phyloP scores from a whole-genome alignment of 768 basidiomycete genomes.

The Mycena indigotica region DNA sequence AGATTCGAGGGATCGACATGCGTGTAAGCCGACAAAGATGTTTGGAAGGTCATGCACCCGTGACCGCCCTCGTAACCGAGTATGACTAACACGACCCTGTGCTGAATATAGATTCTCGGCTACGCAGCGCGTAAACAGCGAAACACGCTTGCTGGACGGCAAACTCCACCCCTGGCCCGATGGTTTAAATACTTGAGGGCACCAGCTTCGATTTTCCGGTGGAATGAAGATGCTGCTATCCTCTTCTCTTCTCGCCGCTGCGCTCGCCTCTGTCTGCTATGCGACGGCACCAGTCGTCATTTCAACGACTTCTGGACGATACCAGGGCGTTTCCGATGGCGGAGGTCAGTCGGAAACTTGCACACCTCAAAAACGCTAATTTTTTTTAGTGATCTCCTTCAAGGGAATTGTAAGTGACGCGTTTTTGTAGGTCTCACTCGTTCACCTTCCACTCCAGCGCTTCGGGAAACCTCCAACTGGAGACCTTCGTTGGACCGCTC shows the following conservation, averaged over 20 bases:
- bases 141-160: background rate
- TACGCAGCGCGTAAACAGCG: background rate
- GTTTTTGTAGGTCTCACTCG: background rate
- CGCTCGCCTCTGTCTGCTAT: background rate
- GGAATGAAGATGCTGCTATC: background rate
- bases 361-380: background rate
- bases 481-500: constrained; percentile 11
- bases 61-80: too few species aligned
- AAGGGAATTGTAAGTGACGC: constrained; percentile 9
- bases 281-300: background rate
- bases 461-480: constrained; percentile 12
- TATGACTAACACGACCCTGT: background rate
- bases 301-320: background rate
- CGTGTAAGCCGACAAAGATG: too few species aligned
- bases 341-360: background rate
- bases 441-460: constrained; percentile 2
- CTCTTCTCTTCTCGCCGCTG: background rate
- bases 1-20: too few species aligned
- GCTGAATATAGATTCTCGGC: background rate
- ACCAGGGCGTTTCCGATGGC: background rate
- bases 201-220: background rate
- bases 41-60: too few species aligned
- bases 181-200: background rate
- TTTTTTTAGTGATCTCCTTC: constrained; percentile 5
- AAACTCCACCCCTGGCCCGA: background rate